Base-by-base conservation (phyloP, 225 moss, liverwort and hornwort species). In the Bryoerythrophyllum caledonicum region DNA sequence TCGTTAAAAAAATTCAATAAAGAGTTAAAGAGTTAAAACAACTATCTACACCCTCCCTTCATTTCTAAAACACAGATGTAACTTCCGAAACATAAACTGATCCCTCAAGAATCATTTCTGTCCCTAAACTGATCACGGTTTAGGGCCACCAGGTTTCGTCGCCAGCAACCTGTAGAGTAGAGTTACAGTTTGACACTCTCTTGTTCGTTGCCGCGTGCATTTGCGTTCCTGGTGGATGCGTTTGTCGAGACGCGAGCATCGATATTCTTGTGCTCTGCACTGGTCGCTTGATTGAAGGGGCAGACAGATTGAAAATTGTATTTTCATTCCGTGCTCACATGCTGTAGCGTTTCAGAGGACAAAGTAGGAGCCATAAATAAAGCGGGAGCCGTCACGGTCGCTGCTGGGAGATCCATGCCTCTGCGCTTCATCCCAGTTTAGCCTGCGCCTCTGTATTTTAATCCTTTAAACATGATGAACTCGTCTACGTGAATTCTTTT, bases 301-400 rank as follows among this genome's bases (percentile, higher is more conserved):
- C 30, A 30, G 30, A n/a, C n/a, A n/a, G 30, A n/a, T 74, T 59
- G 52, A 74, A 74, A 10, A 41, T 55, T 6, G 35, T 66, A 75
- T 75, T 82, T n/a, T 54, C 75, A 44, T 53, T 35, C 71, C 67
- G 41, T 68, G 73, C 61, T 34, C 73, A 49, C 73, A 73, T 61
- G 49, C 61, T 32, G 72, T 58, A 76, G 79, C 79, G 57, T 72
- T 49, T 40, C 68, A 1, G 0, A 30, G 49, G 79, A 76, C 79
- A 76, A 19, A 54, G 71, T 66, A 44, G 2, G 25, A 17, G 40
- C 54, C 66, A 71, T 70, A 48, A 79, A 79, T 67, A 67, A 55
- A 25, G 20, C 7, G 0, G 25, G 20, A 76, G 76, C 83, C 79
- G 83, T 72, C 83, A 80, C 68, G 79, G 58, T 48, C 23, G 48